phyloP scores from a whole-genome alignment of 1,284 basidiomycete species.

The Agaricales sp. region DNA sequence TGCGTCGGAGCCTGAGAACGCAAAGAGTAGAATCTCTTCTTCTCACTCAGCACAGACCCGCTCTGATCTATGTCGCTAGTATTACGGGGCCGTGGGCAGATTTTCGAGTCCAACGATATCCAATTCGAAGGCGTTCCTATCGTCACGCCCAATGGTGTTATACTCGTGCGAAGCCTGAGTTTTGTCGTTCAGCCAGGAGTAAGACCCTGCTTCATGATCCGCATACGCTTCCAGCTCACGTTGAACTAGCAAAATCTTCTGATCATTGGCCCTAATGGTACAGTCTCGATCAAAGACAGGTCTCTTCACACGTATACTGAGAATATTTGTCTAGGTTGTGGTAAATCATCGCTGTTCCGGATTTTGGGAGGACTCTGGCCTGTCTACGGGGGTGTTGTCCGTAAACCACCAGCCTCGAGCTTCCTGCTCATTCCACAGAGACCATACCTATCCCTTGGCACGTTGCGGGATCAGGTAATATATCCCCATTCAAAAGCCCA shows the following conservation, averaged over 20 bases:
- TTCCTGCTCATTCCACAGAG: conserved; percentile 96
- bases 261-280: conserved; percentile 88
- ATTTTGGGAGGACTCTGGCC: conserved; percentile 97
- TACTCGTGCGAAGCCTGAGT: conserved; percentile 75
- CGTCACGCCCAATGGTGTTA: conserved; percentile 92
- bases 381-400: conserved; percentile 89
- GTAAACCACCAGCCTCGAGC: conserved; percentile 81
- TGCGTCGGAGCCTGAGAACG: conserved; percentile 71
- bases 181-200: conserved; percentile 90
- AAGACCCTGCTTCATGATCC: conserved; percentile 22
- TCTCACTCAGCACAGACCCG: neutral
- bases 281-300: conserved; percentile 1
- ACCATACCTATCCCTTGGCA: conserved; percentile 90
- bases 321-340: conserved; percentile 43
- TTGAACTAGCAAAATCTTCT: conserved; percentile 70
- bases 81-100: conserved; percentile 67
- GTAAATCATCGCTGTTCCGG: conserved; percentile 87
- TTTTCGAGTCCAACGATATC: conserved; percentile 83
- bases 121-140: conserved; percentile 91
- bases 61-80: conserved; percentile 34
- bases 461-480: conserved; percentile 86
- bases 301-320: neutral
- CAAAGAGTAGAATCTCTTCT: conserved; percentile 45
- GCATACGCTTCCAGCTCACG: conserved; percentile 3
- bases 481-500: conserved; percentile 78